phyloP scores from a whole-genome alignment of 2,329 filamentous ascomycete species.

The Ceratocystis variospora region DNA sequence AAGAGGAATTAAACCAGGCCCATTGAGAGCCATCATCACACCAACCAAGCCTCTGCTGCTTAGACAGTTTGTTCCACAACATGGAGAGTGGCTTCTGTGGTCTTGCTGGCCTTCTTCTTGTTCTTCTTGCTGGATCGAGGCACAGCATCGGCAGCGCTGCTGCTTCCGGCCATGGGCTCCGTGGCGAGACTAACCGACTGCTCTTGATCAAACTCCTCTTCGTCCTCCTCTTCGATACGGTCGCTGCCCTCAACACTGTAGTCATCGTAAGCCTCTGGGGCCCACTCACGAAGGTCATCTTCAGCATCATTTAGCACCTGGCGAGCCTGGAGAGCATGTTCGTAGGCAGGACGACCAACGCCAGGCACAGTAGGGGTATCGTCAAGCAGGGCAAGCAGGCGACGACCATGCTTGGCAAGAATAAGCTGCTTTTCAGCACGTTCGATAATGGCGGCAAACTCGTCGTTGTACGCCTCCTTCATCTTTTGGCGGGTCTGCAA shows the following conservation, averaged over 20 bases:
- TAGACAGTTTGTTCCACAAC: constrained; percentile 11
- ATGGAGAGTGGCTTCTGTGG: constrained; percentile 5
- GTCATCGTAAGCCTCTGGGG: constrained; percentile 30
- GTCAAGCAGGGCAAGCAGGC: constrained; percentile 72
- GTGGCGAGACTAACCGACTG: constrained; percentile 1
- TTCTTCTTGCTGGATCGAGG: constrained; percentile 11
- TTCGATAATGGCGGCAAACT: constrained; percentile 85
- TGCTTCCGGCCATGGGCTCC: background rate
- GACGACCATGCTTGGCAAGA: constrained; percentile 76
- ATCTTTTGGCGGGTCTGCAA: constrained; percentile 79
- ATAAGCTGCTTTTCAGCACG: constrained; percentile 94
- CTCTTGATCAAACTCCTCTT: constrained; percentile 13
- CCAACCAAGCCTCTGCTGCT: background rate
- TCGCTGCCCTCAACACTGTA: constrained; percentile 10
- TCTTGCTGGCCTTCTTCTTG: constrained; percentile 12
- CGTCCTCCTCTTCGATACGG: constrained; percentile 17
- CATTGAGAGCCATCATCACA: background rate
- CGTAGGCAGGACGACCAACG: constrained; percentile 57
- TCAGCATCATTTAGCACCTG: constrained; percentile 89
- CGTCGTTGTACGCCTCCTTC: constrained; percentile 82
- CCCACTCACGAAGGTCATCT: constrained; percentile 70
- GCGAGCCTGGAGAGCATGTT: constrained; percentile 51
- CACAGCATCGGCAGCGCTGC: constrained; percentile 1
- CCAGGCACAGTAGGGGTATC: constrained; percentile 83
- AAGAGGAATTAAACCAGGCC: background rate